These are phyloP conservation scores for Neurospora sp. DNA, from an alignment of 495 filamentous ascomycete genomes.

Conservation along the genomic window DNA sequence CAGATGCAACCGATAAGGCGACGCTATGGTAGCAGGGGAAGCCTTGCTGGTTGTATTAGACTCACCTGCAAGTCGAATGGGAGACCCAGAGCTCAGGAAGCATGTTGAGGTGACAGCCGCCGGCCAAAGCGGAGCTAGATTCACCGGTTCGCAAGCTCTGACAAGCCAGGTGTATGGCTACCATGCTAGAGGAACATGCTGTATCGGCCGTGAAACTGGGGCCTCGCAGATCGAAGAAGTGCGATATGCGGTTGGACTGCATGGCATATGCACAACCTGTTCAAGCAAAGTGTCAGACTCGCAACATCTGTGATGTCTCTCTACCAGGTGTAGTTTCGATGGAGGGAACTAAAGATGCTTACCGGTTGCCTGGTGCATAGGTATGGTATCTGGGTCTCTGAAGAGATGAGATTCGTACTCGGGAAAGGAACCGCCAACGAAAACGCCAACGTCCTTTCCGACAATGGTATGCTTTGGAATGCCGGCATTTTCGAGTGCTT, in stretches of 20 bases:
- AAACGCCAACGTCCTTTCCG: slow-evolving; percentile 69
- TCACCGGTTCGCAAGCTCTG: slow-evolving; percentile 59
- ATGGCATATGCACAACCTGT: slow-evolving; percentile 35
- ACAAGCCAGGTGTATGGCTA: slow-evolving; percentile 63
- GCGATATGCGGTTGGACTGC: slow-evolving; percentile 53
- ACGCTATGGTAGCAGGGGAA: slow-evolving; percentile 35
- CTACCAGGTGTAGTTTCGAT: not conserved
- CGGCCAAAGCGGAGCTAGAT: slow-evolving; percentile 40
- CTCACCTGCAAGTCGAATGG: slow-evolving; percentile 28
- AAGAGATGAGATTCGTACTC: slow-evolving; percentile 75
- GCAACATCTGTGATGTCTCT: not conserved
- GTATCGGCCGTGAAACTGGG: slow-evolving; percentile 72
- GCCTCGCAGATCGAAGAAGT: slow-evolving; percentile 48
- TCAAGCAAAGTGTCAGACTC: slow-evolving; percentile 16
- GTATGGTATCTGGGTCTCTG: slow-evolving; percentile 59
- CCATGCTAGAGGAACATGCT: slow-evolving; percentile 70
- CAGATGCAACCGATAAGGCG: slow-evolving; percentile 30
- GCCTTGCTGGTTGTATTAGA: not conserved
- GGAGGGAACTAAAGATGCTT: not conserved
- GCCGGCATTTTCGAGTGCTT: slow-evolving; percentile 81
- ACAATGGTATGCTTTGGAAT: slow-evolving; percentile 67
- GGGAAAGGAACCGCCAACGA: slow-evolving; percentile 76
- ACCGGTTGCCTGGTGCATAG: slow-evolving; percentile 40
- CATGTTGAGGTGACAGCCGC: slow-evolving; percentile 48
- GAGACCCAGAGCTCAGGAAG: slow-evolving; percentile 46